Evolutionary conservation across 164 flowering plant genomes (phyloP).

Genomic region (Pachysandra terminalis): DNA sequence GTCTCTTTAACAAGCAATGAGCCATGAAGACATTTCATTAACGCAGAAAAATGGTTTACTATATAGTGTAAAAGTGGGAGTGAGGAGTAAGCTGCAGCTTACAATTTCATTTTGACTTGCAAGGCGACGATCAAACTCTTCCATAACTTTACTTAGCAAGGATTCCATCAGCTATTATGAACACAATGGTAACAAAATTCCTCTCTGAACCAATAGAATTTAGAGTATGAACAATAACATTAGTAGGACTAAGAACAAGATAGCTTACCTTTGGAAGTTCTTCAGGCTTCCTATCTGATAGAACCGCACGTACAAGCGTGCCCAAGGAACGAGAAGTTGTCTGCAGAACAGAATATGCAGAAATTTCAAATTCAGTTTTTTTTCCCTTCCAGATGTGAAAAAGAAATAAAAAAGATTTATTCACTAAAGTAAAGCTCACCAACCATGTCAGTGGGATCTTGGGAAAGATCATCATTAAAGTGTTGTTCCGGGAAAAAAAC

Average conservation of each 20-base stretch:
- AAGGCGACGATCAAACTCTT: slow-evolving; percentile 71
- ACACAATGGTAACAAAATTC: slow-evolving; percentile 2
- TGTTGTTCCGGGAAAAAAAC: slow-evolving; percentile 10
- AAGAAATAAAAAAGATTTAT: slow-evolving; percentile 1
- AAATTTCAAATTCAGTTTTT: not conserved
- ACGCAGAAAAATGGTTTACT: too few species aligned
- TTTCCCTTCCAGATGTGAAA: not conserved
- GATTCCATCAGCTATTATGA: slow-evolving; percentile 72
- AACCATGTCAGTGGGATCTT: slow-evolving; percentile 62
- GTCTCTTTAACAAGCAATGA: too few species aligned
- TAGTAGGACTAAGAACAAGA: not conserved
- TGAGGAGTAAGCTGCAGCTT: too few species aligned
- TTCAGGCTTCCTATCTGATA: slow-evolving; percentile 83
- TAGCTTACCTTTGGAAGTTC: slow-evolving; percentile 79
- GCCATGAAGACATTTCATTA: too few species aligned
- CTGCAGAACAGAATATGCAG: slow-evolving; percentile 35
- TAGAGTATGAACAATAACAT: not conserved
- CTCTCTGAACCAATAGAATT: not conserved
- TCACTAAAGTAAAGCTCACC: slow-evolving; percentile 27
- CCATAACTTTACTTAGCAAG: slow-evolving; percentile 71
- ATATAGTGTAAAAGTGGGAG: too few species aligned
- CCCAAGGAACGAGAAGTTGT: slow-evolving; percentile 47
- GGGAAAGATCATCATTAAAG: slow-evolving; percentile 22
- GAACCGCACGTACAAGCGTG: slow-evolving; percentile 65
- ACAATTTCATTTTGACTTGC: slow-evolving; percentile 50